phyloP scores from a whole-genome alignment of 208 protist genomes.

The Leishmania guyanensis region DNA sequence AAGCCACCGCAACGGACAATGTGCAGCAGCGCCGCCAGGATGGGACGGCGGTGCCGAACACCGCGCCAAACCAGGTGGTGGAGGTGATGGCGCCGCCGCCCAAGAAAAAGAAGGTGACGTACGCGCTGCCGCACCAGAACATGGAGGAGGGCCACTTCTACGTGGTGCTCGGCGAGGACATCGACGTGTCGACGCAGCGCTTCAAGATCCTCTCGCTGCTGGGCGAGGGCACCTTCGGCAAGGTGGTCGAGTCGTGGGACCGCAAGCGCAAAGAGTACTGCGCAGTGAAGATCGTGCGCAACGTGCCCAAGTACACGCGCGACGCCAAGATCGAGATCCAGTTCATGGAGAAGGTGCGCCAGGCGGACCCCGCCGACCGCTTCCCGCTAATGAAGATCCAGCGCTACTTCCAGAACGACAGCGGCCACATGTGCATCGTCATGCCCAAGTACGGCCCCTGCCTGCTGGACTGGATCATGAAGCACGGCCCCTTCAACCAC shows the following conservation, averaged over 20 bases:
- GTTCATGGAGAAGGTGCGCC: slow-evolving; percentile 81
- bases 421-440: slow-evolving; percentile 85
- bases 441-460: slow-evolving; percentile 70
- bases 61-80: slow-evolving; percentile 43
- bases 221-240: slow-evolving; percentile 90
- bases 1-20: slow-evolving; percentile 57
- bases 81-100: slow-evolving; percentile 41
- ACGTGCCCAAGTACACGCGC: slow-evolving; percentile 83
- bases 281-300: slow-evolving; percentile 89
- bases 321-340: slow-evolving; percentile 89
- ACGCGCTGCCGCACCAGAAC: slow-evolving; percentile 81
- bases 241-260: slow-evolving; percentile 90
- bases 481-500: slow-evolving; percentile 72
- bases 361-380: slow-evolving; percentile 69
- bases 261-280: slow-evolving; percentile 86
- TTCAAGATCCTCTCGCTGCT: slow-evolving; percentile 92
- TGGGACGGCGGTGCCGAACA: slow-evolving; percentile 12
- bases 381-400: slow-evolving; percentile 81
- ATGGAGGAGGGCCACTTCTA: slow-evolving; percentile 92
- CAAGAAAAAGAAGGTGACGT: slow-evolving; percentile 86
- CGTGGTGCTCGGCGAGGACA: slow-evolving; percentile 89
- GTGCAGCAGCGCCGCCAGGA: slow-evolving; percentile 27
- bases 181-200: slow-evolving; percentile 83
- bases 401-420: slow-evolving; percentile 83
- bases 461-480: slow-evolving; percentile 85